These are phyloP conservation scores for Raffaelea arxii DNA, from an alignment of 2,329 filamentous ascomycete genomes.

Conservation along the genomic window DNA sequence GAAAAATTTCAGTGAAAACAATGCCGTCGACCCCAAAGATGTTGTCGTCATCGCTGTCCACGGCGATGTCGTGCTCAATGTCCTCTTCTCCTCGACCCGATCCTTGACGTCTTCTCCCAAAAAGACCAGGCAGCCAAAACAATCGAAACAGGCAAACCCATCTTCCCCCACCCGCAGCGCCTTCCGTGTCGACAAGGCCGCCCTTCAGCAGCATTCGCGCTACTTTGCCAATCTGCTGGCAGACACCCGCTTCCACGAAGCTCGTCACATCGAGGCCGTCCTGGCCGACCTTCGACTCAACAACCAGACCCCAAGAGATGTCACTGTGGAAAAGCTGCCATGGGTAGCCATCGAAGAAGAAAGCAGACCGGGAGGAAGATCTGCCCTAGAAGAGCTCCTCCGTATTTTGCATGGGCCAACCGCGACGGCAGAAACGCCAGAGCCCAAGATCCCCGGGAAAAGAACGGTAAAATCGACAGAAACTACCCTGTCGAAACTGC, in stretches of 20 bases:
- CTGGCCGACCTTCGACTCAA: conserved; percentile 39
- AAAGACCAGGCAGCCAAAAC: conserved; percentile 10
- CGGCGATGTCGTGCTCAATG: conserved; percentile 58
- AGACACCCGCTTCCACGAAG: conserved; percentile 54
- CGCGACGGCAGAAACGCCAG: background rate
- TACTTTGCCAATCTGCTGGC: conserved; percentile 63
- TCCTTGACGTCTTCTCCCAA: conserved; percentile 37
- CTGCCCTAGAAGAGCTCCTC: conserved; percentile 58
- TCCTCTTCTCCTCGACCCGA: conserved; percentile 49
- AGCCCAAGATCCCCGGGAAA: background rate
- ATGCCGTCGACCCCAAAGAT: conserved; percentile 3
- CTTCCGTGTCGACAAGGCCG: conserved; percentile 51
- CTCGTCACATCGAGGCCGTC: conserved; percentile 39
- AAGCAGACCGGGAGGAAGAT: conserved; percentile 54
- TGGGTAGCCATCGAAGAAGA: conserved; percentile 56
- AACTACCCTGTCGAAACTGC: background rate
- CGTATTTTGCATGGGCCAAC: conserved; percentile 49
- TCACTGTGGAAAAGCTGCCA: conserved; percentile 44
- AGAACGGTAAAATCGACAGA: background rate
- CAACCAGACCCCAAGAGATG: conserved; percentile 37
- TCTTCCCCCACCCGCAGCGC: too few species aligned
- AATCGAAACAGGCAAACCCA: conserved; percentile 22
- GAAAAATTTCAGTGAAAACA: background rate
- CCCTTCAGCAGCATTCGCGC: conserved; percentile 50
- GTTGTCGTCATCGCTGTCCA: conserved; percentile 41